Conservation (phyloP, 2,329 filamentous ascomycete genomes). For the Colletotrichum agaves region DNA sequence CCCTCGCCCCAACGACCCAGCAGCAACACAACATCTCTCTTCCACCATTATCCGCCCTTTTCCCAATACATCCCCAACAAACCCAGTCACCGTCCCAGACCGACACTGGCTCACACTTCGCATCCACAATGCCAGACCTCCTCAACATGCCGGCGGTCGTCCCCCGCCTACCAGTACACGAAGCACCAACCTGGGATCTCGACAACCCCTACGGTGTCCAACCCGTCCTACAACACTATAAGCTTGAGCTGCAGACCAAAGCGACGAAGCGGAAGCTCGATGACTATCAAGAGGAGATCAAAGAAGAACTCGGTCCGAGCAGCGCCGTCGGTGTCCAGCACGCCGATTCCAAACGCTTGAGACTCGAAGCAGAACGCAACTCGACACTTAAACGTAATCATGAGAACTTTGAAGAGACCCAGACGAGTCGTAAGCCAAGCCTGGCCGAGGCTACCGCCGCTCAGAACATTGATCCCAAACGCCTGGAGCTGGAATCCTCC, state of each 20-base stretch:
- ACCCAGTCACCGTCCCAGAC: too few species aligned
- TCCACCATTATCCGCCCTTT: not conserved
- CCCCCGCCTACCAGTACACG: too few species aligned
- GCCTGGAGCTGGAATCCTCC: constrained; percentile 1
- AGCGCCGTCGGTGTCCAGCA: too few species aligned
- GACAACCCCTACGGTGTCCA: constrained; percentile 21
- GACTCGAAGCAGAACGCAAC: too few species aligned
- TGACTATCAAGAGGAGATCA: not conserved
- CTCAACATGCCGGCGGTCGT: too few species aligned
- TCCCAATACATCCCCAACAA: too few species aligned
- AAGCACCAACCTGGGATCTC: not conserved
- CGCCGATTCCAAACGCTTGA: too few species aligned
- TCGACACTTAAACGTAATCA: not conserved
- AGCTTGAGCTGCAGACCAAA: not conserved
- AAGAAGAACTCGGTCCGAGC: too few species aligned
- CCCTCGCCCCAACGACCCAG: not conserved
- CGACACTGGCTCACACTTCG: too few species aligned
- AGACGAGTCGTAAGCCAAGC: too few species aligned
- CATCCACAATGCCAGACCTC: too few species aligned
- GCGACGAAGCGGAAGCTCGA: not conserved
- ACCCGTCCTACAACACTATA: constrained; percentile 10
- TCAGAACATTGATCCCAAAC: not conserved
- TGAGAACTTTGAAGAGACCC: not conserved
- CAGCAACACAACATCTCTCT: not conserved
- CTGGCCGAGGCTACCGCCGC: not conserved